These are phyloP conservation scores for Fusarium buxicola DNA, from an alignment of 2,329 filamentous ascomycete genomes.

Conservation along the genomic window DNA sequence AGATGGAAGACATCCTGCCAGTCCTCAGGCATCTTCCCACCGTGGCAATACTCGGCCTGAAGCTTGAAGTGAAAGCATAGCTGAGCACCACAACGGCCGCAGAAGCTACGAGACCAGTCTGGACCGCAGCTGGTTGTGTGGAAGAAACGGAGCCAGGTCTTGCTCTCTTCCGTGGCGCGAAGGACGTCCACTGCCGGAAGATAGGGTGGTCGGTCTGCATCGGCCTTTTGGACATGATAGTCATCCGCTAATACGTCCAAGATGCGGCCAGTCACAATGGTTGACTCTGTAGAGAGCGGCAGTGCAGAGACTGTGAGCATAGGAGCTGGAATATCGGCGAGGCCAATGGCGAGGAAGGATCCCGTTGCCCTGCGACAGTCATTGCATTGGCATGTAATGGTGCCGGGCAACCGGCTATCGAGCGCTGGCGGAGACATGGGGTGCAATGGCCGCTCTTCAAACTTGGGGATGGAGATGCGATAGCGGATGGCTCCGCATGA, in stretches of 20 bases:
- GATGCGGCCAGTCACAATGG: slow-evolving; percentile 30
- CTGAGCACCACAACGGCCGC: slow-evolving; percentile 42
- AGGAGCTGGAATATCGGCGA: slow-evolving; percentile 28
- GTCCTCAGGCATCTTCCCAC: slow-evolving; percentile 27
- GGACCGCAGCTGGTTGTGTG: slow-evolving; percentile 34
- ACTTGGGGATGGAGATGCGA: slow-evolving; percentile 34
- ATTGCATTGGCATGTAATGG: slow-evolving; percentile 43
- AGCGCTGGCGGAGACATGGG: slow-evolving; percentile 23
- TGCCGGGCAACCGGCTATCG: slow-evolving; percentile 27
- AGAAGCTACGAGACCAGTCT: slow-evolving; percentile 41
- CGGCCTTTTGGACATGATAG: slow-evolving; percentile 25
- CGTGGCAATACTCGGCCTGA: slow-evolving; percentile 16
- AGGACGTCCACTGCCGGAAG: slow-evolving; percentile 36
- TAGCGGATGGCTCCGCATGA: slow-evolving; percentile 45
- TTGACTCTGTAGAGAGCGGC: slow-evolving; percentile 10
- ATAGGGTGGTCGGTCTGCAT: slow-evolving; percentile 33
- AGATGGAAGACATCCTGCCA: slow-evolving; percentile 38
- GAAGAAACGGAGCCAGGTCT: slow-evolving; percentile 44
- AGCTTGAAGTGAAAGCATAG: slow-evolving; percentile 39
- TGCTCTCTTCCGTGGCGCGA: slow-evolving; percentile 17
- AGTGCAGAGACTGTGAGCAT: slow-evolving; percentile 42
- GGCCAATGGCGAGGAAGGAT: slow-evolving; percentile 13
- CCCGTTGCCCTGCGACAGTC: slow-evolving; percentile 39
- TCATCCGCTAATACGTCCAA: slow-evolving; percentile 28
- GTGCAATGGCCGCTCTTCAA: slow-evolving; percentile 22